phyloP scores from a whole-genome alignment of 2,329 filamentous ascomycete species.

The Penicillium rolfsii region DNA sequence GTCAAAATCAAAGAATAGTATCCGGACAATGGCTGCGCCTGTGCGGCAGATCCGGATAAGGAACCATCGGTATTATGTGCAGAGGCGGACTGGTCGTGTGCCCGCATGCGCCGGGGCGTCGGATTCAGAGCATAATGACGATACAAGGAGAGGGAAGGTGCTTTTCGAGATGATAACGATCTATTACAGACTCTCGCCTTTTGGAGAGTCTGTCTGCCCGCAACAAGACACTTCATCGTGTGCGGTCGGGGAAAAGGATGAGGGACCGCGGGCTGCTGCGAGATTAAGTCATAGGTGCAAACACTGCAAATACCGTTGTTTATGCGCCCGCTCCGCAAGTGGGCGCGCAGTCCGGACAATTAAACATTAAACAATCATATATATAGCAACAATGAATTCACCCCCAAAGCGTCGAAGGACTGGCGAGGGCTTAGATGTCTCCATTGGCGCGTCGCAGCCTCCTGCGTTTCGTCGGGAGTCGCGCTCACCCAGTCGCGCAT shows the following conservation, averaged over 20 bases:
- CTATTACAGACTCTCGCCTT: constrained; percentile 8
- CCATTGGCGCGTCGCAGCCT: constrained; percentile 47
- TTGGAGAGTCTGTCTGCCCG: constrained; percentile 25
- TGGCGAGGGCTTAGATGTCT: constrained; percentile 57
- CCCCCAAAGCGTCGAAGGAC: constrained; percentile 67
- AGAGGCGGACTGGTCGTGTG: constrained; percentile 20
- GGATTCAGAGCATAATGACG: constrained; percentile 28
- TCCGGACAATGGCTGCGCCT: constrained; percentile 47
- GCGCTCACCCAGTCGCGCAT: constrained; percentile 51
- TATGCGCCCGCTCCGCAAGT: constrained; percentile 20
- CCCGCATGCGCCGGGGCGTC: constrained; percentile 27
- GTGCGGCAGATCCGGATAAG: constrained; percentile 24
- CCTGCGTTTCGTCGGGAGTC: constrained; percentile 26
- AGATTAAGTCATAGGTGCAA: constrained; percentile 45
- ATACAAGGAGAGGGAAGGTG: constrained; percentile 7
- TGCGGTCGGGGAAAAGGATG: constrained; percentile 18
- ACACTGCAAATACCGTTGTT: constrained; percentile 41
- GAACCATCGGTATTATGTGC: constrained; percentile 15
- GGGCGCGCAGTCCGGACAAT: constrained; percentile 40
- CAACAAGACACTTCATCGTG: constrained; percentile 35
- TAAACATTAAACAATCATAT: neutral
- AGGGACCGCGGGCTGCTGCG: constrained; percentile 16
- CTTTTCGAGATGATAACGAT: neutral
- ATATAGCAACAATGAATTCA: constrained; percentile 45
- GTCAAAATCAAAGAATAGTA: constrained; percentile 51